Evolutionary conservation across 2,329 filamentous ascomycete species (phyloP).

Genomic region (Claviceps sp.): DNA sequence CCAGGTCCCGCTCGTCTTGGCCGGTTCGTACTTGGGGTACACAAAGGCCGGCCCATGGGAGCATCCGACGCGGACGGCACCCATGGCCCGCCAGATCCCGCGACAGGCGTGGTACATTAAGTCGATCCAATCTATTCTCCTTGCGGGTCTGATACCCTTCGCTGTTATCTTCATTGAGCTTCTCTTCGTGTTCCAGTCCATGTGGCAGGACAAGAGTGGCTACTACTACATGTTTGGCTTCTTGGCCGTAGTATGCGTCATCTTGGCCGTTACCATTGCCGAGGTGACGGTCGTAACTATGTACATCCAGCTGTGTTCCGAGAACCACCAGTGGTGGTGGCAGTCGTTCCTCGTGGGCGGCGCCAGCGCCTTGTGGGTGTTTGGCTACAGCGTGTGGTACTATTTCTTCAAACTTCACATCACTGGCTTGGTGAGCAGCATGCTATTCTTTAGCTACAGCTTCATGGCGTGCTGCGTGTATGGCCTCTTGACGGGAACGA

Average conservation of each 20-base stretch:
- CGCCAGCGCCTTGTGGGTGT: conserved; percentile 68
- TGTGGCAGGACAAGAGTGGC: conserved; percentile 83
- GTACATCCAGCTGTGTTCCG: conserved; percentile 69
- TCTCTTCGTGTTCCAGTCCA: conserved; percentile 71
- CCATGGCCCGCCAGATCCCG: conserved; percentile 61
- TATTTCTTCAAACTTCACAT: conserved; percentile 72
- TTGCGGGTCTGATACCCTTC: conserved; percentile 71
- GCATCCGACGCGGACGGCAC: conserved; percentile 66
- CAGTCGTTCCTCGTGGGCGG: conserved; percentile 71
- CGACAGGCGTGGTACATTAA: conserved; percentile 62
- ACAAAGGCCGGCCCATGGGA: conserved; percentile 55
- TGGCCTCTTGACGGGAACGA: conserved; percentile 66
- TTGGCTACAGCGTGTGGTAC: conserved; percentile 73
- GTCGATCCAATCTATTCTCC: conserved; percentile 47
- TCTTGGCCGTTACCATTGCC: conserved; percentile 63
- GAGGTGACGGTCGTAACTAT: conserved; percentile 75
- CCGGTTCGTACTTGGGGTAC: conserved; percentile 67
- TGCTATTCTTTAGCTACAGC: conserved; percentile 79
- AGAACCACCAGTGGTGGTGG: conserved; percentile 93
- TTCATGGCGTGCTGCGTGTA: conserved; percentile 72
- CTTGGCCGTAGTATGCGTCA: conserved; percentile 57
- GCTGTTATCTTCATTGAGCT: conserved; percentile 82
- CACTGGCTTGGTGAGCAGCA: conserved; percentile 60
- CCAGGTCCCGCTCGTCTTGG: conserved; percentile 72
- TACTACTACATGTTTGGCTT: conserved; percentile 92